Conservation (phyloP, 768 basidiomycete species). For the Rhodotorula graminis region DNA sequence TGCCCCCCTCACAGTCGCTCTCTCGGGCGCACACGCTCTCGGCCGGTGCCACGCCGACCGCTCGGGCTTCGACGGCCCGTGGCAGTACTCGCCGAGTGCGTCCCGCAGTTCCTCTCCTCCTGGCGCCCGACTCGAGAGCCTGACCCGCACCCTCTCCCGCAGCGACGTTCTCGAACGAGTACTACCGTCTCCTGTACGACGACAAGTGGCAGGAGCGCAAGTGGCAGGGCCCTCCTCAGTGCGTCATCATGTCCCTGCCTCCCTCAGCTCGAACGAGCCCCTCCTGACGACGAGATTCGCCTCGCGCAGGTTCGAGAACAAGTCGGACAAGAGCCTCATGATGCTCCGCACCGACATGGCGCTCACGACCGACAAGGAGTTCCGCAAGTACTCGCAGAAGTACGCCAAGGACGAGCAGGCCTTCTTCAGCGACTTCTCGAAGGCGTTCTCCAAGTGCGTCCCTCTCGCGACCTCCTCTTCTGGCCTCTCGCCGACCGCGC, state of each 20-base stretch:
- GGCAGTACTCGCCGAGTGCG: conserved; percentile 48
- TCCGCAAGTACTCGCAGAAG: conserved; percentile 79
- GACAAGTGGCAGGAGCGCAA: conserved; percentile 64
- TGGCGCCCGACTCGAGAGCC: background rate
- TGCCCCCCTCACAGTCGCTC: conserved; percentile 45
- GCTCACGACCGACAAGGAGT: conserved; percentile 80
- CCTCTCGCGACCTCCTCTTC: background rate
- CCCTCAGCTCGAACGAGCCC: no score
- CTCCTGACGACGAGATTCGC: no score
- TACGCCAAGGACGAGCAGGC: conserved; percentile 79
- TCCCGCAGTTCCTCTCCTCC: background rate
- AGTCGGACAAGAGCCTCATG: conserved; percentile 80
- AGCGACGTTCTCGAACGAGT: conserved; percentile 20
- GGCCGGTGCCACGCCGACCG: conserved; percentile 88
- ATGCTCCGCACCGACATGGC: conserved; percentile 81
- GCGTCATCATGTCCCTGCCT: background rate
- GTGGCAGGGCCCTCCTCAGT: conserved; percentile 87
- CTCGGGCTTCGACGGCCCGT: conserved; percentile 83
- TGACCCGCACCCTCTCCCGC: background rate
- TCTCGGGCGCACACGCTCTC: conserved; percentile 88
- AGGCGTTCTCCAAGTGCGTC: conserved; percentile 43
- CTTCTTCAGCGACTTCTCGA: conserved; percentile 86
- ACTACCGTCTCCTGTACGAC: conserved; percentile 61
- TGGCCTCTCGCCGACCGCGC: background rate
- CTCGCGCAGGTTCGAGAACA: conserved; percentile 62